phyloP scores from a whole-genome alignment of 2,329 filamentous ascomycete species.

The Cryphonectria radicalis region DNA sequence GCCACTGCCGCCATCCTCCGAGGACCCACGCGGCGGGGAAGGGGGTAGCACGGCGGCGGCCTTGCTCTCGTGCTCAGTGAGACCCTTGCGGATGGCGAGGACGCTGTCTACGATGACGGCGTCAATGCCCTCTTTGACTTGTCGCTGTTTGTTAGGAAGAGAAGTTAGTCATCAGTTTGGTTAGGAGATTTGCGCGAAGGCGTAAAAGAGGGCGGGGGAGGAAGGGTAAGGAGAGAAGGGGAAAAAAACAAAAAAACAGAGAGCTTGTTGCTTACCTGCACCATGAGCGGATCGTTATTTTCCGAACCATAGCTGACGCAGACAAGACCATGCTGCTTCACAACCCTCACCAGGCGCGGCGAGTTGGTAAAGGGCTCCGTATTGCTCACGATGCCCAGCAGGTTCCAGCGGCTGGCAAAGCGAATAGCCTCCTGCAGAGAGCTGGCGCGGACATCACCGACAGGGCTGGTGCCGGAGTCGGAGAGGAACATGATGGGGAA shows the following conservation, averaged over 20 bases:
- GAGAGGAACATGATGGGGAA: constrained; percentile 95
- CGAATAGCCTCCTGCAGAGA: constrained; percentile 94
- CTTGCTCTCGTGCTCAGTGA: constrained; percentile 57
- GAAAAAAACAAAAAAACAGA: not conserved
- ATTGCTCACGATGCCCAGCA: constrained; percentile 88
- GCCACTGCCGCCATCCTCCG: constrained; percentile 10
- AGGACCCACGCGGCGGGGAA: not conserved
- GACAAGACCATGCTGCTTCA: constrained; percentile 91
- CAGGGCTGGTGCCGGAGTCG: constrained; percentile 79
- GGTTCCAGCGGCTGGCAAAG: constrained; percentile 92
- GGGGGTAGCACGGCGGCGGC: not conserved
- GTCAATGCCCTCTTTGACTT: constrained; percentile 95
- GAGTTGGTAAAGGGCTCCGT: constrained; percentile 88
- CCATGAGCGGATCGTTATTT: constrained; percentile 87
- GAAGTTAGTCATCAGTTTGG: not conserved
- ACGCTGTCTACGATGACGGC: constrained; percentile 97
- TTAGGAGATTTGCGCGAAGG: no score
- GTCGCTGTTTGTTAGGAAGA: constrained; percentile 57
- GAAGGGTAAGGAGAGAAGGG: constrained; percentile 3
- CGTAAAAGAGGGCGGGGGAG: no score
- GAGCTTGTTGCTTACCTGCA: constrained; percentile 66
- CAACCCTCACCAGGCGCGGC: constrained; percentile 85
- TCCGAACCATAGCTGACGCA: constrained; percentile 92
- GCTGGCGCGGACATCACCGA: constrained; percentile 87
- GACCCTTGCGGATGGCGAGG: constrained; percentile 86